These are phyloP conservation scores for Choanephora cucurbitarum DNA, from an alignment of 371 early-diverging fungal genomes.

Conservation along the genomic window DNA sequence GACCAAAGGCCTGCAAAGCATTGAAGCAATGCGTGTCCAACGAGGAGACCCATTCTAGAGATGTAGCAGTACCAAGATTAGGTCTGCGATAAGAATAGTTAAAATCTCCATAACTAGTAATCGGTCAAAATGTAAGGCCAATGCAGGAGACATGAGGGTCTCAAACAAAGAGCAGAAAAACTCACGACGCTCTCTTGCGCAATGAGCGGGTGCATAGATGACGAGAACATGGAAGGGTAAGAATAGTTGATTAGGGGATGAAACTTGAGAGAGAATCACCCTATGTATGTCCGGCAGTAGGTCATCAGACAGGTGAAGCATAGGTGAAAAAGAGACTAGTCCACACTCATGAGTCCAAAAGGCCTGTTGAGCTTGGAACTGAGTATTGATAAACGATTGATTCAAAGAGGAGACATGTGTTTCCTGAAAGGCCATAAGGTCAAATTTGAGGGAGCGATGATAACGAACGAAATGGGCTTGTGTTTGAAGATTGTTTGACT, in stretches of 20 bases:
- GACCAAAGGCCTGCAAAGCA: background rate
- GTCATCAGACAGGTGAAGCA: background rate
- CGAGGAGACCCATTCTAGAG: background rate
- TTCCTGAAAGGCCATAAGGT: conserved; percentile 6
- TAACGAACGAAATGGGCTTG: background rate
- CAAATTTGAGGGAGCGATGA: background rate
- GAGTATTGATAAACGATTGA: background rate
- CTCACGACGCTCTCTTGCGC: too few species aligned
- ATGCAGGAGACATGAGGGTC: too few species aligned
- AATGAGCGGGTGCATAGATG: conserved; percentile 3
- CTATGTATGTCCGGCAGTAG: background rate
- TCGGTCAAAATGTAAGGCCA: background rate
- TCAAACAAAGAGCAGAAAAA: too few species aligned
- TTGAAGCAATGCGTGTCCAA: background rate
- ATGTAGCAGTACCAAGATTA: background rate
- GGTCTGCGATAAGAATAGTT: background rate
- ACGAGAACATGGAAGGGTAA: background rate
- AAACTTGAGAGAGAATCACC: background rate
- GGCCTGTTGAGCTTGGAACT: background rate
- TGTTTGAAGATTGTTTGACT: background rate
- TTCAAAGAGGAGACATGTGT: background rate
- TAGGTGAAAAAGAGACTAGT: conserved; percentile 1
- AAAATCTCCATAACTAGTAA: background rate
- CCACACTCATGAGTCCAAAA: conserved; percentile 4
- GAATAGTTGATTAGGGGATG: background rate